Conservation (phyloP, 2,329 filamentous ascomycete genomes). For the Fusarium fujikuroi region DNA sequence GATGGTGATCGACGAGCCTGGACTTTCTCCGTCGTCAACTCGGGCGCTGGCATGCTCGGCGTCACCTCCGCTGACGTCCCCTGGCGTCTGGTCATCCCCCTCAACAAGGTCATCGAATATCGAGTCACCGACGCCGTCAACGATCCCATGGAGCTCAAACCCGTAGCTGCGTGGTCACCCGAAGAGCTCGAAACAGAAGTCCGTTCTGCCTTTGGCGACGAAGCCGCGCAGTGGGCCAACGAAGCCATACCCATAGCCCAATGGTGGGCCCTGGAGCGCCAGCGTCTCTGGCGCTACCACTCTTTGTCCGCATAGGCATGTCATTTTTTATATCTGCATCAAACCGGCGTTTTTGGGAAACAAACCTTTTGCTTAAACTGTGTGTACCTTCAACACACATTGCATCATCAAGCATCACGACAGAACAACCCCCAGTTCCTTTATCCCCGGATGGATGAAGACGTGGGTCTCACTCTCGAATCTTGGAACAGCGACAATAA, state of each 20-base stretch:
- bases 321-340: conserved; percentile 16
- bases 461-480: not conserved
- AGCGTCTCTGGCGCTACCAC: conserved; percentile 40
- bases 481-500: conserved; percentile 17
- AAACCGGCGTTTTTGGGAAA: conserved; percentile 23
- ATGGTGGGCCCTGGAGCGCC: conserved; percentile 41
- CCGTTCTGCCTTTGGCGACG: conserved; percentile 24
- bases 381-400: not conserved
- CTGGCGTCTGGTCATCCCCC: conserved; percentile 48
- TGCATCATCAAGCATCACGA: conserved; percentile 15
- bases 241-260: conserved; percentile 40
- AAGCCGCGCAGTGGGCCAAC: conserved; percentile 46
- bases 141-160: conserved; percentile 46
- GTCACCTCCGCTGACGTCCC: conserved; percentile 48
- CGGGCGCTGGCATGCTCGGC: conserved; percentile 48
- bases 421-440: not conserved
- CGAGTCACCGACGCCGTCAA: conserved; percentile 45
- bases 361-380: conserved; percentile 6
- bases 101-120: conserved; percentile 48
- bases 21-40: conserved; percentile 51
- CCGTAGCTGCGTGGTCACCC: conserved; percentile 44
- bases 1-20: conserved; percentile 45
- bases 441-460: conserved; percentile 24
- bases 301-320: conserved; percentile 23
- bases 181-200: conserved; percentile 36